Percentiles rank a stretch among this genome's conserved stretches.
Conservation (phyloP, 495 filamentous ascomycete species). For the Amorphotheca resinae region DNA sequence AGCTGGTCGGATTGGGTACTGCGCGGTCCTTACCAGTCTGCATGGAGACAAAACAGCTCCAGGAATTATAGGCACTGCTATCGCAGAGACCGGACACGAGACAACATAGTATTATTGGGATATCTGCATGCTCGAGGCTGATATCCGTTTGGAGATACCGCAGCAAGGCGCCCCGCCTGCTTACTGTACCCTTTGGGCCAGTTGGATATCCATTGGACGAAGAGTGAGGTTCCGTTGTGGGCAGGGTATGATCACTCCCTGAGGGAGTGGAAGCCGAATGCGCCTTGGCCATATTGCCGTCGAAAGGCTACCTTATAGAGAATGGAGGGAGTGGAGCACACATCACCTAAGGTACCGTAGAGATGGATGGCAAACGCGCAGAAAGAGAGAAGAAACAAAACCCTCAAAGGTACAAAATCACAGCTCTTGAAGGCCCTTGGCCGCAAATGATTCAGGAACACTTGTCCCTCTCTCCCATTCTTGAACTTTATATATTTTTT, state of each 20-base stretch:
- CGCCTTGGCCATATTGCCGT: too few relatives aligned
- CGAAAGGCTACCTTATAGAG: too few relatives aligned
- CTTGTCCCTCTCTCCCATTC: too few relatives aligned
- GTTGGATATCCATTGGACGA: neutral
- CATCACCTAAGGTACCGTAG: too few relatives aligned
- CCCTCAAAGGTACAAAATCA: too few relatives aligned
- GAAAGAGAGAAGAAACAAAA: too few relatives aligned
- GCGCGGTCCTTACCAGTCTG: conserved; percentile 33
- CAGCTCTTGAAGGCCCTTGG: too few relatives aligned
- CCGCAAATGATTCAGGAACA: too few relatives aligned
- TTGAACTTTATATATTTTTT: too few relatives aligned
- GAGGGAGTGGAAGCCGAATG: neutral
- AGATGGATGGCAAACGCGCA: too few relatives aligned
- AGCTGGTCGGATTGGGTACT: neutral
- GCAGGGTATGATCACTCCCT: conserved; percentile 4
- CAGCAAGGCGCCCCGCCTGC: neutral
- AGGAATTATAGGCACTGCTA: conserved; percentile 48
- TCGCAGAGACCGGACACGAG: conserved; percentile 48
- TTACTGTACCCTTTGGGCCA: neutral
- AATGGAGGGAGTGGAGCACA: too few relatives aligned
- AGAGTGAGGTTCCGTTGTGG: conserved; percentile 11
- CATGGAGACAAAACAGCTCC: conserved; percentile 50
- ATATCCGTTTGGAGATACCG: conserved; percentile 23
- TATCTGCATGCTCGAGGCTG: conserved; percentile 33
- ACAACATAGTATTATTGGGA: conserved; percentile 42